Base-by-base conservation (phyloP, 2,329 filamentous ascomycete species). In the Thielaviopsis ethacetica region DNA sequence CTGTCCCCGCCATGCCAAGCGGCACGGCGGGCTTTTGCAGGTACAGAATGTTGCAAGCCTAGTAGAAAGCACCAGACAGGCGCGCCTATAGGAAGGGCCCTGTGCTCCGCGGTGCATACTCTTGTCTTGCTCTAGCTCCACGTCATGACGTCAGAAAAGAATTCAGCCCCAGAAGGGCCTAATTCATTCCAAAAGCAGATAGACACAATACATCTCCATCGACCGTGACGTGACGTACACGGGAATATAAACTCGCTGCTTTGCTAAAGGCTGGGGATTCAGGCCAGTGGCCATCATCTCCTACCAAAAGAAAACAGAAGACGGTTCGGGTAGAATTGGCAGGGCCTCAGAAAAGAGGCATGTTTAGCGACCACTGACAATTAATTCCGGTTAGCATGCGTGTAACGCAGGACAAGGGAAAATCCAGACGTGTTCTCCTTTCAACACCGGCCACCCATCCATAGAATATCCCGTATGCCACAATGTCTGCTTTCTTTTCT, bases 141-240 rank as follows among this genome's bases (percentile, higher is more conserved):
- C 30, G 24, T 34, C 52, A 53, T 38, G 44, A 22, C 38, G 13
- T 17, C 17, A 49, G 26, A 54, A 22, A 53, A 56, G 55, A 34
- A 47, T 50, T 47, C 47, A 24, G 59, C 59, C 59, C 59, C 56
- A 61, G 56, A 61, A 61, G 59, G 59, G 59, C 59, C 55, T 61
- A 61, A 53, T 58, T 61, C 55, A 44, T 3, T 44, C 38, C 5
- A 44, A 10, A 15, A 44, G 38, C 38, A 44, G 38, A 26, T 6
- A 44, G 15, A 44, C 12, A 44, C 38, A 34, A 34, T 34, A 44
- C 38, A 44, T 44, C 38, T 44, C 38, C 38, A 44, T 44, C 38
- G 38, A n/a, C 15, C 38, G 38, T 44, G 38, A n/a, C 38, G 7
- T 12, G 30, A n/a, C 38, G 7, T 12, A 9, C 38, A 44, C 38